Conservation (phyloP, 2,329 filamentous ascomycete genomes). For the Neofusicoccum parvum region DNA sequence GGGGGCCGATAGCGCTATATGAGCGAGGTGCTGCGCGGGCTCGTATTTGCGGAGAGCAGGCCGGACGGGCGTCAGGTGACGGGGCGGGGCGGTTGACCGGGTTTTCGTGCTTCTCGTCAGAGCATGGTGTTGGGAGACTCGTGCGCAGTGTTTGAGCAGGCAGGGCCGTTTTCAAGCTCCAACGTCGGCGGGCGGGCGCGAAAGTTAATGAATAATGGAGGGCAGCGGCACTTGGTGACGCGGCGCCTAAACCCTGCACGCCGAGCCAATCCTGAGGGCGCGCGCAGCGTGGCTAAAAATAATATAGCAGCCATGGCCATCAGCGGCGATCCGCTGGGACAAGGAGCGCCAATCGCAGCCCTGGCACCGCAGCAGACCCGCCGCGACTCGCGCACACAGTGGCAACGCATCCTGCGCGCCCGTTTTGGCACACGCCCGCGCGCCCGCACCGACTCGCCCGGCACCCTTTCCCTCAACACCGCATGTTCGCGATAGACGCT, state of each 20-base stretch:
- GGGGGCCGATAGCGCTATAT: constrained; percentile 16
- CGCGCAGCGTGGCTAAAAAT: constrained; percentile 6
- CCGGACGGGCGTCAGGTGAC: constrained; percentile 13
- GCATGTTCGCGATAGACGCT: constrained; percentile 6
- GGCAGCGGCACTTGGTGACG: constrained; percentile 11
- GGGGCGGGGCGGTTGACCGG: not conserved
- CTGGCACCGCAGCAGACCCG: not conserved
- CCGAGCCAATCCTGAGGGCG: constrained; percentile 8
- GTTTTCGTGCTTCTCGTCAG: no score
- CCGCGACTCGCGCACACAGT: constrained; percentile 12
- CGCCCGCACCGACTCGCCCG: constrained; percentile 10
- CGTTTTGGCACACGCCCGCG: constrained; percentile 8
- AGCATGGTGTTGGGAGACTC: not conserved
- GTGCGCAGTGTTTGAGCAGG: not conserved
- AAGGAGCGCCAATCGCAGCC: constrained; percentile 16
- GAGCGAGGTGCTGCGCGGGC: not conserved
- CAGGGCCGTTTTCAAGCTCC: constrained; percentile 4
- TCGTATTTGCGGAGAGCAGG: constrained; percentile 3
- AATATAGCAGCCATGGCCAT: not conserved
- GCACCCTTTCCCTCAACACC: not conserved
- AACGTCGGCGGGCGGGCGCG: constrained; percentile 1
- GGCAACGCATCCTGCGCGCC: constrained; percentile 19
- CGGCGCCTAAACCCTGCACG: constrained; percentile 17
- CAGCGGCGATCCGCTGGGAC: constrained; percentile 17
- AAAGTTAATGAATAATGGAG: constrained; percentile 21